These are phyloP conservation scores for Lithospermum erythrorhizon DNA, from an alignment of 257 asterid species.

Conservation along the genomic window DNA sequence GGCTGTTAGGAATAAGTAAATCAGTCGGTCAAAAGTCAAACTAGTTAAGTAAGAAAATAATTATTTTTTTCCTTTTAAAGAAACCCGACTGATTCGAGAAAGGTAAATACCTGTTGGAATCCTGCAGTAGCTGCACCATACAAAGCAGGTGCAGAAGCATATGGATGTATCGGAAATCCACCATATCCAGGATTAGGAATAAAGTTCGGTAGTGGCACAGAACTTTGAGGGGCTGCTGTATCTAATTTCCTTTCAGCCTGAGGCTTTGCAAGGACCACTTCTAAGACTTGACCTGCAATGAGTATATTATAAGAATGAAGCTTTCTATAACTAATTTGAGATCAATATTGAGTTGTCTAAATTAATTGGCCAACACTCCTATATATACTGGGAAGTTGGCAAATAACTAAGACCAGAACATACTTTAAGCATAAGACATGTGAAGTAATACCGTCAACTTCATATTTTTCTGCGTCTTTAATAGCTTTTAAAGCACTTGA, in stretches of 20 bases:
- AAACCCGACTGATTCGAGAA: neutral
- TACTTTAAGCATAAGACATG: neutral
- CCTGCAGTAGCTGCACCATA: constrained; percentile 61
- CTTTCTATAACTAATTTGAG: neutral
- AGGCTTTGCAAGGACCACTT: constrained; percentile 94
- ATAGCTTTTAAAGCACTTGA: constrained; percentile 84
- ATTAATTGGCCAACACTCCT: neutral
- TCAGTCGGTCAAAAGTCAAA: constrained; percentile 5
- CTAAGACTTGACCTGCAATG: constrained; percentile 62
- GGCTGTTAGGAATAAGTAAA: constrained; percentile 41
- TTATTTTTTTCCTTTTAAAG: neutral
- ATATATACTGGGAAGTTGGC: neutral
- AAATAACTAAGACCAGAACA: neutral
- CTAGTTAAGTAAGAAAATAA: neutral
- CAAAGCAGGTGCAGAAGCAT: constrained; percentile 56
- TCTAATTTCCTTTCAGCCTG: constrained; percentile 80
- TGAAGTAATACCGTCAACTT: constrained; percentile 56
- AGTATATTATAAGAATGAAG: neutral
- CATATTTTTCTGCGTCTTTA: constrained; percentile 72
- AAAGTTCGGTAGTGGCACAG: constrained; percentile 49
- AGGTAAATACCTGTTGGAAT: constrained; percentile 62
- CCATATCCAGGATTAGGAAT: constrained; percentile 76
- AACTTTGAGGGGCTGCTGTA: constrained; percentile 38
- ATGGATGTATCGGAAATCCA: constrained; percentile 66
- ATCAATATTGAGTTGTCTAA: neutral